Evolutionary conservation across 805 yeast genomes (phyloP).

Genomic region (Suhomyces vadensis): DNA sequence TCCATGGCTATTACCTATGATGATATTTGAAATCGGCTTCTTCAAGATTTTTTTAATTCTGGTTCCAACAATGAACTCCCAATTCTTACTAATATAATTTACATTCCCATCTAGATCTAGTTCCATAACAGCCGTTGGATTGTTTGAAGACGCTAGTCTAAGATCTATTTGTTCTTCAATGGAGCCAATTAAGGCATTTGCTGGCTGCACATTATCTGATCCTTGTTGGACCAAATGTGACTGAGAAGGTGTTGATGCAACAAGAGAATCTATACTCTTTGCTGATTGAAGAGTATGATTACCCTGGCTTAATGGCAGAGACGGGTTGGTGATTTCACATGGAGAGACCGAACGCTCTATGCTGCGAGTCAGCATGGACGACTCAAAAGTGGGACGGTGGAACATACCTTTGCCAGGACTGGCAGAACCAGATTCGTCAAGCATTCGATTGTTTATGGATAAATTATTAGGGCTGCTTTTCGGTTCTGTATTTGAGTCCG

Average conservation of each 20-base stretch:
- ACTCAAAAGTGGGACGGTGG: slow-evolving; percentile 21
- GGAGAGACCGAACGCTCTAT: slow-evolving; percentile 38
- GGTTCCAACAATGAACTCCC: slow-evolving; percentile 80
- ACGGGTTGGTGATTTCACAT: slow-evolving; percentile 22
- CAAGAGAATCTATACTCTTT: slow-evolving; percentile 1
- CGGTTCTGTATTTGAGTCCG: background rate
- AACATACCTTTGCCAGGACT: slow-evolving; percentile 11
- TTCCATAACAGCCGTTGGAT: slow-evolving; percentile 81
- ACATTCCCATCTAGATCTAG: slow-evolving; percentile 77
- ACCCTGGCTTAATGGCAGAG: slow-evolving; percentile 6
- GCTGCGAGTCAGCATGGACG: slow-evolving; percentile 12
- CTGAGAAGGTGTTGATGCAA: background rate
- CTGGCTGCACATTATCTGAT: no score
- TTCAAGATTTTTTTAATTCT: slow-evolving; percentile 52
- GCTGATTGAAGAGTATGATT: background rate
- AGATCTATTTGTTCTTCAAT: slow-evolving; percentile 53
- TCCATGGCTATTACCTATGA: slow-evolving; percentile 58
- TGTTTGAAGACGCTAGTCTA: slow-evolving; percentile 62
- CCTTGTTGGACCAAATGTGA: background rate
- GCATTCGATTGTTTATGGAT: no score
- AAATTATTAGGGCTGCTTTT: background rate
- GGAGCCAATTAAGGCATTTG: slow-evolving; percentile 7
- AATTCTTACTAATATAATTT: slow-evolving; percentile 69
- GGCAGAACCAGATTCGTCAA: background rate
- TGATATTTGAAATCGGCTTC: slow-evolving; percentile 60